phyloP scores from a whole-genome alignment of 352 stramenopile species.

The Globisporangium cylindrosporum region DNA sequence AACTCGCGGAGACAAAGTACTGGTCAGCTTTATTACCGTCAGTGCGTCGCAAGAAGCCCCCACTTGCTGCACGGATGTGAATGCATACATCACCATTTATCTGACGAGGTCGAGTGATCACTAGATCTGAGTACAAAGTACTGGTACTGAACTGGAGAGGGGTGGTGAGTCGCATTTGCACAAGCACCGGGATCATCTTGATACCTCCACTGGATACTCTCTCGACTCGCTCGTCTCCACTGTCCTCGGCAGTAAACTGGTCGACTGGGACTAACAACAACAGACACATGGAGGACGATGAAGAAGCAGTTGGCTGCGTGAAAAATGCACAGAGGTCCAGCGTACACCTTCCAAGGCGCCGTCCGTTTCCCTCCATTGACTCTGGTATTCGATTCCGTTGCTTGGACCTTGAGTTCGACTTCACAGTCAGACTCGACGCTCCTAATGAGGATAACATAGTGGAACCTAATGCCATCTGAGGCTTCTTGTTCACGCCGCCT shows the following conservation, averaged over 20 bases:
- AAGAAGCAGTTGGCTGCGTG: background rate
- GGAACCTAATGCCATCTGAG: background rate
- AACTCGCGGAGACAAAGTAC: constrained; percentile 2
- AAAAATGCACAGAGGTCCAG: constrained; percentile 13
- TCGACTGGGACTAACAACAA: constrained; percentile 6
- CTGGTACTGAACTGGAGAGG: background rate
- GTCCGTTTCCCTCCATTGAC: background rate
- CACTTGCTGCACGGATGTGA: constrained; percentile 3
- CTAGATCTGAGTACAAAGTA: no score
- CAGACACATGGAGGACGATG: background rate
- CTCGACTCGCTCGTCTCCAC: background rate
- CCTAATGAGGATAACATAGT: background rate
- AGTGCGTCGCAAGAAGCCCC: constrained; percentile 4
- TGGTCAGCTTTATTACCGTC: background rate
- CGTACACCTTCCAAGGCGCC: background rate
- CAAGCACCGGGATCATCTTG: constrained; percentile 8
- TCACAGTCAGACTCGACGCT: background rate
- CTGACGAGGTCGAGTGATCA: background rate
- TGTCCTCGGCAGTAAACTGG: background rate
- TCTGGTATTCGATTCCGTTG: background rate
- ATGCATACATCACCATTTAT: constrained; percentile 9
- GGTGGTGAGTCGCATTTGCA: constrained; percentile 5
- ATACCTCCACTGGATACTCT: background rate
- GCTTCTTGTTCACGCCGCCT: background rate
- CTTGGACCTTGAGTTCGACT: background rate